phyloP scores from a whole-genome alignment of 768 basidiomycete species.

The Auriscalpium vulgare region DNA sequence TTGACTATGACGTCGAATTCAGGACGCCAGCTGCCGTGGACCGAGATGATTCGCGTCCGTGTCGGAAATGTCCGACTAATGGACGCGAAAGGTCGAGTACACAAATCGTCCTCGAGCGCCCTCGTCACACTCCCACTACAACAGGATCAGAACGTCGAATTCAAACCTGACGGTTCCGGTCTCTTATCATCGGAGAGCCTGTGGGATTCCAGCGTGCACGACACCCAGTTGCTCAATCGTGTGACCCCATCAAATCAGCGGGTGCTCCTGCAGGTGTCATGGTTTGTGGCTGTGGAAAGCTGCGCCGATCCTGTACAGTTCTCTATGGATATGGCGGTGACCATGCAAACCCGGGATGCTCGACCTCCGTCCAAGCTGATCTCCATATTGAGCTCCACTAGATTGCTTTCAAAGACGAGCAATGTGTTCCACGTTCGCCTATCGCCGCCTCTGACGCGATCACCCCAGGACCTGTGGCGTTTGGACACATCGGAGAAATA shows the following conservation, averaged over 20 bases:
- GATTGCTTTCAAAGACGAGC: conserved; percentile 70
- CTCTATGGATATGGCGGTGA: conserved; percentile 76
- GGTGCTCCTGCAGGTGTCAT: conserved; percentile 69
- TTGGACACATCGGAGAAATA: conserved; percentile 94
- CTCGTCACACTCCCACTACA: conserved; percentile 68
- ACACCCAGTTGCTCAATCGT: conserved; percentile 77
- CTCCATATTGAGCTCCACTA: conserved; percentile 69
- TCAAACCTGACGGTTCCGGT: conserved; percentile 80
- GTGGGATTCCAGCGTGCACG: conserved; percentile 93
- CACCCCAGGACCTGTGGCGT: conserved; percentile 86
- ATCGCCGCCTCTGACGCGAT: conserved; percentile 78
- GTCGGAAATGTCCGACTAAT: conserved; percentile 81
- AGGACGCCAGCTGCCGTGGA: conserved; percentile 85
- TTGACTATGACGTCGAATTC: conserved; percentile 81
- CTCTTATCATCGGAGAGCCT: conserved; percentile 58
- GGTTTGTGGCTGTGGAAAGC: conserved; percentile 73
- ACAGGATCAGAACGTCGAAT: conserved; percentile 65
- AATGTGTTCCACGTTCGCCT: conserved; percentile 79
- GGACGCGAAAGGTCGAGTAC: conserved; percentile 74
- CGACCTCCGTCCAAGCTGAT: conserved; percentile 73
- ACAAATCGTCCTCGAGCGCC: conserved; percentile 67
- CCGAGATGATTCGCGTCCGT: conserved; percentile 63
- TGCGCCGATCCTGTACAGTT: conserved; percentile 86
- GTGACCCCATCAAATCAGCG: conserved; percentile 75
- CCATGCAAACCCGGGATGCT: conserved; percentile 79